Conservation (phyloP, 495 filamentous ascomycete species). For the Neurospora africana region DNA sequence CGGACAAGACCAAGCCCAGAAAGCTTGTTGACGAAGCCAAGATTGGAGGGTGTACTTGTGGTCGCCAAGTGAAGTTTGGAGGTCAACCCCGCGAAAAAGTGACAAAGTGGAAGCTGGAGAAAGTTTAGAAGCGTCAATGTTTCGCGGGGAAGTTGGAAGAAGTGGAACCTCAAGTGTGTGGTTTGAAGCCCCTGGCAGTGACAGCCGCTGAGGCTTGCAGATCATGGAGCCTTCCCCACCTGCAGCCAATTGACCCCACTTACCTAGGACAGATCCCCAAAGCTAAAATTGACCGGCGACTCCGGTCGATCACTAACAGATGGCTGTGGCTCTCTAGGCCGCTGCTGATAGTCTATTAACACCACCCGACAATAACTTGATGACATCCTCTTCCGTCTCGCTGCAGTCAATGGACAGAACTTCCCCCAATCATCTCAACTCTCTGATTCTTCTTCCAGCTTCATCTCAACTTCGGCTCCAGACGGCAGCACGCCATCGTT, state of each 20-base stretch:
- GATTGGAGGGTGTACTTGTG: background rate
- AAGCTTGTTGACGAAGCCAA: background rate
- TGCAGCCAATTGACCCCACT: background rate
- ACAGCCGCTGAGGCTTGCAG: background rate
- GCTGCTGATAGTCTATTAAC: background rate
- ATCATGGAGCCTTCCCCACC: background rate
- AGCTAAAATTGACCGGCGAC: background rate
- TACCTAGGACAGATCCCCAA: background rate
- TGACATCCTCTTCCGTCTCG: background rate
- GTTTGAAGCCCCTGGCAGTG: background rate
- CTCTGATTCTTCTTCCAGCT: background rate
- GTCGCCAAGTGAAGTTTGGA: background rate
- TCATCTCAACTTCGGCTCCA: background rate
- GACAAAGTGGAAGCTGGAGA: background rate
- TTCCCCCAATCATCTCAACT: background rate
- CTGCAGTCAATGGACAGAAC: background rate
- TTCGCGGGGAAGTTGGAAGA: background rate
- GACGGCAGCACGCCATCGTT: background rate
- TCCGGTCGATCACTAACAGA: background rate
- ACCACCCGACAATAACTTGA: background rate
- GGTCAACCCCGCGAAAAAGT: background rate
- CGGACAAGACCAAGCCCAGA: background rate
- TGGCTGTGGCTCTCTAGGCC: accelerated
- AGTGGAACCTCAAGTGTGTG: no score
- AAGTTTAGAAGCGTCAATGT: background rate